These are phyloP conservation scores for Suillus clintonianus DNA, from an alignment of 768 basidiomycete species.

Conservation along the genomic window DNA sequence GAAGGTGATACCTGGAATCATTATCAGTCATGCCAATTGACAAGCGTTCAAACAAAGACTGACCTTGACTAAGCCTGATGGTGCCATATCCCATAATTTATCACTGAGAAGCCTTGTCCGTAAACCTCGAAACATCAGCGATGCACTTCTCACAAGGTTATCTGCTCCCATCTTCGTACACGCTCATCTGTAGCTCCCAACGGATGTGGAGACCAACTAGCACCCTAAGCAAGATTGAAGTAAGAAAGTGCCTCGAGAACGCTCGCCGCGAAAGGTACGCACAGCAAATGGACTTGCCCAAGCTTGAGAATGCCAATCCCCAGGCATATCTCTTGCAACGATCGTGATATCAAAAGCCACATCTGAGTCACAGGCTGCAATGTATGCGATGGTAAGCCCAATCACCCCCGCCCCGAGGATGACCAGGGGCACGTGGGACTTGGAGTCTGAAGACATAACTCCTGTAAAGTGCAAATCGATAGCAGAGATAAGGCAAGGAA, in stretches of 20 bases:
- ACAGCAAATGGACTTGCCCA: slow-evolving; percentile 56
- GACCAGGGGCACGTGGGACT: slow-evolving; percentile 22
- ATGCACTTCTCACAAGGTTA: slow-evolving; percentile 40
- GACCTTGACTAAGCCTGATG: slow-evolving; percentile 43
- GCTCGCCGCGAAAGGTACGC: slow-evolving; percentile 13
- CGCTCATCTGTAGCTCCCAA: slow-evolving; percentile 36
- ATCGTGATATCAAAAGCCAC: slow-evolving; percentile 24
- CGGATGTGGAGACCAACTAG: slow-evolving; percentile 48
- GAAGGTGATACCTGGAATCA: slow-evolving; percentile 37
- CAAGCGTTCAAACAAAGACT: slow-evolving; percentile 2
- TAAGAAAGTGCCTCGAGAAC: not conserved
- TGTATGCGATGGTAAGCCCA: slow-evolving; percentile 39
- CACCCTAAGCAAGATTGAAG: slow-evolving; percentile 36
- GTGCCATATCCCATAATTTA: slow-evolving; percentile 51
- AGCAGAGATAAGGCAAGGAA: not conserved
- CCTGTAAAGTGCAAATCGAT: not conserved
- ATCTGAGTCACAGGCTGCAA: slow-evolving; percentile 25
- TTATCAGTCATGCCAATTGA: not conserved
- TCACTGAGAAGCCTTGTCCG: slow-evolving; percentile 28
- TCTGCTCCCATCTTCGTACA: slow-evolving; percentile 38
- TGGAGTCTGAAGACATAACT: slow-evolving; percentile 15
- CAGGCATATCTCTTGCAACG: slow-evolving; percentile 40
- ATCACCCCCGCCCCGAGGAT: slow-evolving; percentile 43
- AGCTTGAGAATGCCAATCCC: slow-evolving; percentile 42
- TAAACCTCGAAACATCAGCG: not conserved